Percentiles rank a stretch among this genome's conserved stretches.
Evolutionary conservation across 441 rosid species (phyloP).

Genomic region (Erodium chrysanthum): DNA sequence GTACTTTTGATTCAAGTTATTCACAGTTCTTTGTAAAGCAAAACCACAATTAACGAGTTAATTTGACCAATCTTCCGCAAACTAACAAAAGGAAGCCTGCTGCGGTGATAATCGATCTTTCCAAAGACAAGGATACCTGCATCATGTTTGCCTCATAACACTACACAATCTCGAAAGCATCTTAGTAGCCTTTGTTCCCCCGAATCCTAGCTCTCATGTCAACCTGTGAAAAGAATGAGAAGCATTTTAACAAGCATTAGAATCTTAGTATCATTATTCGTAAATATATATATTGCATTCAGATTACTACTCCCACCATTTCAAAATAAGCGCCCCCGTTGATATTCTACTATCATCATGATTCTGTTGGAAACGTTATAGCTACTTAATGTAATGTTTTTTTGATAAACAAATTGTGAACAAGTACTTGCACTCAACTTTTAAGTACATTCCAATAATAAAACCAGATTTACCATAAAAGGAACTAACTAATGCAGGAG

Average conservation of each 20-base stretch:
- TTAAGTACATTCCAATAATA: too few species aligned
- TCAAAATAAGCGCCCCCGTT: too few species aligned
- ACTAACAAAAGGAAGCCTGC: neutral
- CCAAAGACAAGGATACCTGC: neutral
- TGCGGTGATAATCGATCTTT: neutral
- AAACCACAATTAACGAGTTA: neutral
- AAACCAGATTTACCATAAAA: too few species aligned
- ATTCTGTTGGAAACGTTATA: too few species aligned
- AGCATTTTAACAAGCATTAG: neutral
- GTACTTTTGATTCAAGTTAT: neutral
- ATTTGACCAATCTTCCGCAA: neutral
- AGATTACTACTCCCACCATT: neutral
- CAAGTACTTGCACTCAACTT: too few species aligned
- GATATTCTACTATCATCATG: too few species aligned
- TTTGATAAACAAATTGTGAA: too few species aligned
- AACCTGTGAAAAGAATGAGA: conserved; percentile 26
- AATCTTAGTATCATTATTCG: too few species aligned
- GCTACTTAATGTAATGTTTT: too few species aligned
- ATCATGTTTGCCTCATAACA: neutral
- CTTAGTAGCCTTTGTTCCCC: conserved; percentile 69
- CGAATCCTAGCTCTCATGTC: conserved; percentile 81
- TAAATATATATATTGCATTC: neutral
- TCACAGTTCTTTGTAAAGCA: neutral
- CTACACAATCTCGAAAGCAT: neutral
- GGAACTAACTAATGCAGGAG: neutral